Evolutionary conservation across 225 moss, liverwort and hornwort genomes (phyloP).

Genomic region (Marchantia polymorpha): DNA sequence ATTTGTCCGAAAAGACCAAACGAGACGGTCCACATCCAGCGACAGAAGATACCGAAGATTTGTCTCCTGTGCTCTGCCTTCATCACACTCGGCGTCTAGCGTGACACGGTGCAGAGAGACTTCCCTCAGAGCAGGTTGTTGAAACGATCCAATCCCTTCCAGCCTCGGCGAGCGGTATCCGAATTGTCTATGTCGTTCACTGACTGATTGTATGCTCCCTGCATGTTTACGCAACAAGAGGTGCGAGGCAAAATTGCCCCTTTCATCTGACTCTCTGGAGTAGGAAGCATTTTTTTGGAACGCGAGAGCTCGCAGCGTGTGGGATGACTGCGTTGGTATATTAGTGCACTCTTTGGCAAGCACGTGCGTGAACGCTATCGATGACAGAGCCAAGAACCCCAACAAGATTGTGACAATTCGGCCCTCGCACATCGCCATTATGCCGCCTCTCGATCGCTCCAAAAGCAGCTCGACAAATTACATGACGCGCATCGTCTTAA

Average conservation of each 20-base stretch:
- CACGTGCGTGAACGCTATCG: slow-evolving; percentile 16
- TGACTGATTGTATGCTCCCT: not conserved
- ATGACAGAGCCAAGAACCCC: slow-evolving; percentile 21
- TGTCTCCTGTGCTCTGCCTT: slow-evolving; percentile 73
- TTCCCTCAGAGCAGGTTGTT: slow-evolving; percentile 49
- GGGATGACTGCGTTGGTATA: slow-evolving; percentile 65
- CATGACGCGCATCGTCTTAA: not conserved
- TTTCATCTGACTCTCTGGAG: not conserved
- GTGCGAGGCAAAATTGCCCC: not conserved
- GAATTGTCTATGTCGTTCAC: not conserved
- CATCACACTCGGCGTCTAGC: slow-evolving; percentile 45
- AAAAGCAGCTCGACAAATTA: not conserved
- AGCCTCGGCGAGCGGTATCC: not conserved
- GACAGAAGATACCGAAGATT: slow-evolving; percentile 81
- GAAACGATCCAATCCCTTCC: not conserved
- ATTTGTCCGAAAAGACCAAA: slow-evolving; percentile 77
- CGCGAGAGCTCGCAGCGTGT: slow-evolving; percentile 53
- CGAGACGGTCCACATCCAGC: slow-evolving; percentile 72
- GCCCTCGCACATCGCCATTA: not conserved
- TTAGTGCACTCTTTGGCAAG: slow-evolving; percentile 87
- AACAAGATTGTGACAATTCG: slow-evolving; percentile 1
- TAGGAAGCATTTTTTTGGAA: slow-evolving; percentile 16
- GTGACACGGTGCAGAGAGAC: slow-evolving; percentile 66
- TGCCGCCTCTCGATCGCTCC: not conserved
- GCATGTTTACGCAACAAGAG: not conserved